Conservation (phyloP, 495 filamentous ascomycete genomes). For the Glarea lozoyensis region DNA sequence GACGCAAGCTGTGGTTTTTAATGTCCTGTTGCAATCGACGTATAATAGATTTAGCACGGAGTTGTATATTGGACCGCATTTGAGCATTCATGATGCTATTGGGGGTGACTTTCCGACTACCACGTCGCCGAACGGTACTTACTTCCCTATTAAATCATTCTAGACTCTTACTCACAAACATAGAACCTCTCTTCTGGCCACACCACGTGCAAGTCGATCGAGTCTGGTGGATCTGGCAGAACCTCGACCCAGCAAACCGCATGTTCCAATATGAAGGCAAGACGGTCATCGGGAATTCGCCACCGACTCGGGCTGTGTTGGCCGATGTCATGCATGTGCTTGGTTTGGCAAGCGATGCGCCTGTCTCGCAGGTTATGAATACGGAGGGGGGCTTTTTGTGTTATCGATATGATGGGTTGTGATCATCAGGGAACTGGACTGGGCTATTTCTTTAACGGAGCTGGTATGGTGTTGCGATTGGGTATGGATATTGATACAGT, state of each 20-base stretch:
- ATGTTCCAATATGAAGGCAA: not conserved
- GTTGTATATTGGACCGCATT: slow-evolving; percentile 19
- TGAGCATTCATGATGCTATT: slow-evolving; percentile 14
- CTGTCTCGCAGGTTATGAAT: slow-evolving; percentile 10
- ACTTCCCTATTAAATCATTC: too few relatives aligned
- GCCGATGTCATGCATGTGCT: slow-evolving; percentile 9
- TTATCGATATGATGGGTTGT: slow-evolving; percentile 13
- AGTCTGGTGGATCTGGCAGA: slow-evolving; percentile 52
- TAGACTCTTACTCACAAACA: too few relatives aligned
- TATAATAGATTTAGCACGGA: slow-evolving; percentile 12
- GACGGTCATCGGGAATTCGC: not conserved
- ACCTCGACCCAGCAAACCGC: slow-evolving; percentile 24
- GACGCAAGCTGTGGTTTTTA: slow-evolving; percentile 2
- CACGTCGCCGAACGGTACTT: slow-evolving; percentile 16
- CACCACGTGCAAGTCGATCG: slow-evolving; percentile 51
- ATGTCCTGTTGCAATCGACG: not conserved
- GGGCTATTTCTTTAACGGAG: too few relatives aligned
- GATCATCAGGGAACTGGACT: too few relatives aligned
- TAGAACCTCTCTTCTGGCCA: slow-evolving; percentile 48
- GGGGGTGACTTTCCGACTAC: slow-evolving; percentile 16
- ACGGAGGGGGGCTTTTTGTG: slow-evolving; percentile 12
- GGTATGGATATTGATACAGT: too few relatives aligned
- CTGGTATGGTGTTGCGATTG: too few relatives aligned
- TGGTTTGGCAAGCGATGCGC: slow-evolving; percentile 4
- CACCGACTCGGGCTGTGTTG: not conserved